phyloP scores from a whole-genome alignment of 148 eudicot species.

The Chenopodium quinoa region DNA sequence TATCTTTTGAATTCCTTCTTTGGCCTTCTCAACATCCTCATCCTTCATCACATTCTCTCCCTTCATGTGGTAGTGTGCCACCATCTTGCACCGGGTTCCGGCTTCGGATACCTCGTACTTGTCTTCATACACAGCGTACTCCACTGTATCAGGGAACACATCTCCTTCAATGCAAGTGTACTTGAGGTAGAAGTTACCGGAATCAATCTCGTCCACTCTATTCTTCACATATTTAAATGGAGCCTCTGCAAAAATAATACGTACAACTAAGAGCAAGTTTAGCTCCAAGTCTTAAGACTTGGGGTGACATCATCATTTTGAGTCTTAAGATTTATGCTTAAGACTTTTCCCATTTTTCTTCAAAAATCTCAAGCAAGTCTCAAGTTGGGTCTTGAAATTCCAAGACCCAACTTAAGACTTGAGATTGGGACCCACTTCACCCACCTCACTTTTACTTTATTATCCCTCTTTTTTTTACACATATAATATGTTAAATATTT shows the following conservation, averaged over 20 bases:
- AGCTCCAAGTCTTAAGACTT: too few relatives aligned
- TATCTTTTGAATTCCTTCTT: slow-evolving; percentile 16
- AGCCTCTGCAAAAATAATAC: not conserved
- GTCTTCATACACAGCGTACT: slow-evolving; percentile 14
- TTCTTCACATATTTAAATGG: slow-evolving; percentile 17
- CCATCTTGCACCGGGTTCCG: slow-evolving; percentile 17
- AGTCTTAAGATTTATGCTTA: too few relatives aligned
- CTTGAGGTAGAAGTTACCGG: slow-evolving; percentile 19
- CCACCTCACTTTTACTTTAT: too few relatives aligned
- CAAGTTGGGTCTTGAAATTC: too few relatives aligned
- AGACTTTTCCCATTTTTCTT: too few relatives aligned
- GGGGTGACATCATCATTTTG: too few relatives aligned
- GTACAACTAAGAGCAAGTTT: not conserved
- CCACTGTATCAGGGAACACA: slow-evolving; percentile 17
- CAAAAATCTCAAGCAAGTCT: too few relatives aligned
- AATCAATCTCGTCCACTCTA: slow-evolving; percentile 28
- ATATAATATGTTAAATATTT: too few relatives aligned
- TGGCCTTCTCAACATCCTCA: slow-evolving; percentile 16
- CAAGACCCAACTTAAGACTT: too few relatives aligned
- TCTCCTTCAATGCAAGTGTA: slow-evolving; percentile 31
- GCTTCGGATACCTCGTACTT: not conserved
- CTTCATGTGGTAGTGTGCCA: slow-evolving; percentile 19
- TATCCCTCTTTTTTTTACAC: too few relatives aligned
- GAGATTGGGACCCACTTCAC: too few relatives aligned
- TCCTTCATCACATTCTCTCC: slow-evolving; percentile 19